phyloP scores from a whole-genome alignment of 1,284 basidiomycete genomes.

The Stereum hirsutum region DNA sequence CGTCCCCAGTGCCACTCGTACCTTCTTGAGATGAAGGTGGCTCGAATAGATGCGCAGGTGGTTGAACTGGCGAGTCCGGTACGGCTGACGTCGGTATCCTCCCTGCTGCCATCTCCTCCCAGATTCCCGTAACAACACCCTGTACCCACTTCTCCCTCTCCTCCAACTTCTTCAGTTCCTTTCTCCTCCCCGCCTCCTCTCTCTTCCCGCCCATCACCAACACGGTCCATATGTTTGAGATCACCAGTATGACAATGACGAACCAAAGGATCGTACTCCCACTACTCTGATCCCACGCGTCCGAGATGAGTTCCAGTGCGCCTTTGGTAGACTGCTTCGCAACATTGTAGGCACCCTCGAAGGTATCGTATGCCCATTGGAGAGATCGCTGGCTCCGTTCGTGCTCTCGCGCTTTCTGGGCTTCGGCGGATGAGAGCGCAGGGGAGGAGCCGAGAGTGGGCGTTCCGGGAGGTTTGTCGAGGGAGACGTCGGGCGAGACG shows the following conservation, averaged over 20 bases:
- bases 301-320: constrained; percentile 63
- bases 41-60: too few species aligned
- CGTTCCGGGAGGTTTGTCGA: too few species aligned
- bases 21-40: too few species aligned
- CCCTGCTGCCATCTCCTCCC: constrained; percentile 50
- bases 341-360: constrained; percentile 66
- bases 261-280: constrained; percentile 63
- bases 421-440: constrained; percentile 20
- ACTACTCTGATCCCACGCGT: constrained; percentile 66
- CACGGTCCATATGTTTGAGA: constrained; percentile 77
- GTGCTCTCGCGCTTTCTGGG: constrained; percentile 45
- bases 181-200: constrained; percentile 44
- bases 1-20: constrained; percentile 11
- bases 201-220: constrained; percentile 44
- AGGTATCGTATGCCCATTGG: constrained; percentile 82
- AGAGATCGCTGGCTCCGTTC: constrained; percentile 63
- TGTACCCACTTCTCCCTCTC: constrained; percentile 70
- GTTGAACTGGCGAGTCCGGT: too few species aligned
- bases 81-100: constrained; percentile 9
- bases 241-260: constrained; percentile 61
- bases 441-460: constrained; percentile 4
- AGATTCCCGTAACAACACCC: constrained; percentile 54
- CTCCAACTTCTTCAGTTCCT: constrained; percentile 46
- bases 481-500: constrained; percentile 12
- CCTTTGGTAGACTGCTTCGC: constrained; percentile 58